Conservation (phyloP, 1,139 yeast genomes). For the Taiozyma sp. region DNA sequence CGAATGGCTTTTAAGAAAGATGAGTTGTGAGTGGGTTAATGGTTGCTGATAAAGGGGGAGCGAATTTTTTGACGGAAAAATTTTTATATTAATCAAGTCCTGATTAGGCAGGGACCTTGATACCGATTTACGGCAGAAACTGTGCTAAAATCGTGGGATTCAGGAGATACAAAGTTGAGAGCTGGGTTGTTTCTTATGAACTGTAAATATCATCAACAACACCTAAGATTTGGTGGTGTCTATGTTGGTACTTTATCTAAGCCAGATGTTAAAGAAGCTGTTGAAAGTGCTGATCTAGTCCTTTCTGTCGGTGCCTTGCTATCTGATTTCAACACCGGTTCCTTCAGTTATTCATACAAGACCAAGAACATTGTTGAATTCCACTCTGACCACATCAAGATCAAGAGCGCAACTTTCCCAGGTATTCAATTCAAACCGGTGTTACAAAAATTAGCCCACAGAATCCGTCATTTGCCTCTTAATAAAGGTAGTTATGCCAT, state of each 20-base stretch:
- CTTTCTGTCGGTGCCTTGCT: constrained; percentile 76
- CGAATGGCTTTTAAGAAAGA: background rate
- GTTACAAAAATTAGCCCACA: constrained; percentile 41
- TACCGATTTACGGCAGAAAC: too few species aligned
- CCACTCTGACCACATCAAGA: constrained; percentile 83
- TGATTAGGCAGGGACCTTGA: too few species aligned
- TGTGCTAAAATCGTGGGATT: too few species aligned
- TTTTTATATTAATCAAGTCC: background rate
- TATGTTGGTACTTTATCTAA: constrained; percentile 76
- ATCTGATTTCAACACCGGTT: constrained; percentile 88
- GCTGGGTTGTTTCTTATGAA: too few species aligned
- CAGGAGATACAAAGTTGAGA: too few species aligned
- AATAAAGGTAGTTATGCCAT: too few species aligned
- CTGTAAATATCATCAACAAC: constrained; percentile 34
- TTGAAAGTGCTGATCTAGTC: constrained; percentile 72
- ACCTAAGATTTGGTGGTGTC: constrained; percentile 79
- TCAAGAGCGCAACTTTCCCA: constrained; percentile 70
- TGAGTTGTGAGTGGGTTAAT: background rate
- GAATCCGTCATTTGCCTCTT: constrained; percentile 19
- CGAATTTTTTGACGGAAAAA: background rate
- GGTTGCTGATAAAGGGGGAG: background rate
- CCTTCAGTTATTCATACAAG: constrained; percentile 75
- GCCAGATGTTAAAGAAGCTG: constrained; percentile 71
- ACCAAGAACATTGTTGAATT: constrained; percentile 80
- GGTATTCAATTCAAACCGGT: constrained; percentile 74